These are phyloP conservation scores for Aspergillus coremiiformis DNA, from an alignment of 495 filamentous ascomycete species.

Conservation along the genomic window DNA sequence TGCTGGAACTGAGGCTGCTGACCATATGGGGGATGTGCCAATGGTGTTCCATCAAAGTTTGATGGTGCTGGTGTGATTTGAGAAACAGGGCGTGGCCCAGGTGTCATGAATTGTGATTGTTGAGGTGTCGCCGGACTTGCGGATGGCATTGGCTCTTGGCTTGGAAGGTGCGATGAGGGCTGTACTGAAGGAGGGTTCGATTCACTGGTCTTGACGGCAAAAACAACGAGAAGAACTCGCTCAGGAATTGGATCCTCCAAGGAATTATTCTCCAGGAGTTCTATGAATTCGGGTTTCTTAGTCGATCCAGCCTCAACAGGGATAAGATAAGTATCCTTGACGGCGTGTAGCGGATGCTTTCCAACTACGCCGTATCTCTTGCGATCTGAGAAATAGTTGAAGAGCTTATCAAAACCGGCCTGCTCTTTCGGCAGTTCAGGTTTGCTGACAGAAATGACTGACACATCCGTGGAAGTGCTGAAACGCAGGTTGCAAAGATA, in stretches of 20 bases:
- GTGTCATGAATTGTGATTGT: conserved; percentile 27
- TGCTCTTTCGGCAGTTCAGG: conserved; percentile 42
- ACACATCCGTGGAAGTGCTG: conserved; percentile 63
- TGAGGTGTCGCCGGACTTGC: conserved; percentile 41
- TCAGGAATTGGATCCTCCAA: conserved; percentile 59
- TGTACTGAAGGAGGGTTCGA: conserved; percentile 39
- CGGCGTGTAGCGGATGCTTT: conserved; percentile 56
- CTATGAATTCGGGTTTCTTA: conserved; percentile 63
- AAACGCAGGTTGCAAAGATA: conserved; percentile 80
- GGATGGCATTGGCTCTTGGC: conserved; percentile 30
- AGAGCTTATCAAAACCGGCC: conserved; percentile 57
- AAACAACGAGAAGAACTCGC: conserved; percentile 66
- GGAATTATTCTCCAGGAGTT: conserved; percentile 65
- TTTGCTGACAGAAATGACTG: conserved; percentile 59
- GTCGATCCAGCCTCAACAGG: conserved; percentile 56
- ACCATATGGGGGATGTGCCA: conserved; percentile 30
- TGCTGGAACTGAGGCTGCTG: conserved; percentile 15
- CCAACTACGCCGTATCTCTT: conserved; percentile 76
- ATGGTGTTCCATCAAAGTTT: conserved; percentile 12
- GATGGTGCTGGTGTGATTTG: conserved; percentile 24
- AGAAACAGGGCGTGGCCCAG: conserved; percentile 16
- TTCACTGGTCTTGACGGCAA: conserved; percentile 57
- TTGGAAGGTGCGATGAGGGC: conserved; percentile 37
- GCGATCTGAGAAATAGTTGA: conserved; percentile 70
- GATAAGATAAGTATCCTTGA: conserved; percentile 72